phyloP scores from a whole-genome alignment of 371 early-diverging fungal genomes.

The Mortierella sp. region DNA sequence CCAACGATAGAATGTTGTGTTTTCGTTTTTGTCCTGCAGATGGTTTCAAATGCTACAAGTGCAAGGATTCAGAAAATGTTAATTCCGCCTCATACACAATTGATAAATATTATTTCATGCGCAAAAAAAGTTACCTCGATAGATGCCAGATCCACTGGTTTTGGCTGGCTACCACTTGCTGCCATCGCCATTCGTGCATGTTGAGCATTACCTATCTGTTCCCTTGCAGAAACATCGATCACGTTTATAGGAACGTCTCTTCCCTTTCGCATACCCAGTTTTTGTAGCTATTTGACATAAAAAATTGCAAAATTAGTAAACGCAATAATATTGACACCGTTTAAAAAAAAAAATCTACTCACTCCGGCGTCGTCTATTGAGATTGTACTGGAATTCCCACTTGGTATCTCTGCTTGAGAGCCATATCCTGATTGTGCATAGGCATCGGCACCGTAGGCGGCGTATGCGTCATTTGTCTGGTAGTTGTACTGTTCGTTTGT shows the following conservation, averaged over 20 bases:
- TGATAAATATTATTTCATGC: constrained; percentile 49
- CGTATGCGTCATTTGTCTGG: constrained; percentile 12
- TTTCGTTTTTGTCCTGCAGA: constrained; percentile 70
- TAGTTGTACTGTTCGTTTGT: constrained; percentile 41
- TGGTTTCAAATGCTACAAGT: constrained; percentile 57
- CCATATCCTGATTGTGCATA: constrained; percentile 1
- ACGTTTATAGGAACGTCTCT: constrained; percentile 60
- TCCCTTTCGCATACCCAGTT: constrained; percentile 62
- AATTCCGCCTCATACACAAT: neutral
- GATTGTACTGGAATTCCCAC: constrained; percentile 23
- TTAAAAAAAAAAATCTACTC: constrained; percentile 26
- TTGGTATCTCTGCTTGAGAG: constrained; percentile 1
- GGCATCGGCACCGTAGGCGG: constrained; percentile 10
- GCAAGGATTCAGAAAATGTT: constrained; percentile 21
- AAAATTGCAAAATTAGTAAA: neutral
- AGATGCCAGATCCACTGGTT: constrained; percentile 45
- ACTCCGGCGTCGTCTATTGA: constrained; percentile 60
- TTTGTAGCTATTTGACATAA: constrained; percentile 53
- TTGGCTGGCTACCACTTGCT: constrained; percentile 18
- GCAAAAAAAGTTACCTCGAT: constrained; percentile 38
- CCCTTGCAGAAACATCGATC: constrained; percentile 63
- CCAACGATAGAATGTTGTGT: constrained; percentile 85
- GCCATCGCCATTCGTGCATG: constrained; percentile 55
- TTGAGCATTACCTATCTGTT: constrained; percentile 63
- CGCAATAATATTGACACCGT: too few species aligned